A percentile compares a stretch with the other conserved stretches of the same genome.
phyloP scores from a whole-genome alignment of 2,329 filamentous ascomycete species.

The Coniochaeta sp. region DNA sequence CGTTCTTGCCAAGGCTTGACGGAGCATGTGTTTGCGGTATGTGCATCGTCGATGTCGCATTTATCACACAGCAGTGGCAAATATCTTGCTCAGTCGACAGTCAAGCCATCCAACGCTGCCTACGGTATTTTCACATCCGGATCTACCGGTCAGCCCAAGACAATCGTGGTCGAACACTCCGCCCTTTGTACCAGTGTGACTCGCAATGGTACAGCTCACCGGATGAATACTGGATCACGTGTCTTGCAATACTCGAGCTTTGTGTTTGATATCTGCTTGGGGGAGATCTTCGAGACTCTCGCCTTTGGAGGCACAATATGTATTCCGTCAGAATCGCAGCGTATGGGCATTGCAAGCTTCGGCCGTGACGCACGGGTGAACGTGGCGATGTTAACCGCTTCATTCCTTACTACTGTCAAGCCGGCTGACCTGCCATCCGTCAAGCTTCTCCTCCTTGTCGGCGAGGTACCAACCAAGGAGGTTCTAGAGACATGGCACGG shows the following conservation, averaged over 20 bases:
- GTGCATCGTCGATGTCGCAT: too few relatives aligned
- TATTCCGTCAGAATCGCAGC: conserved; percentile 6
- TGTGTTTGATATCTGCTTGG: conserved; percentile 6
- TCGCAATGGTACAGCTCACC: conserved; percentile 2
- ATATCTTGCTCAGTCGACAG: too few relatives aligned
- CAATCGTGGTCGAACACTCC: conserved; percentile 8
- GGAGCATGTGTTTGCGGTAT: too few relatives aligned
- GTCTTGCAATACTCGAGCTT: conserved; percentile 7
- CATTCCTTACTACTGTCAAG: background rate
- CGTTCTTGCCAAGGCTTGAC: too few relatives aligned
- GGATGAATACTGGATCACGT: background rate
- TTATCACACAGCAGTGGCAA: too few relatives aligned
- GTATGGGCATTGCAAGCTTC: conserved; percentile 2
- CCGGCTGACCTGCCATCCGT: conserved; percentile 6
- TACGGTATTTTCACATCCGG: conserved; percentile 44
- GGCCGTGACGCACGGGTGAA: background rate
- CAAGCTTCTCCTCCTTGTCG: conserved; percentile 20
- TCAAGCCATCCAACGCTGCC: conserved; percentile 5
- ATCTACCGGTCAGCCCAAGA: conserved; percentile 38
- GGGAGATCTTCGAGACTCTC: conserved; percentile 7
- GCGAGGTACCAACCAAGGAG: conserved; percentile 41
- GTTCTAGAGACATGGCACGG: conserved; percentile 37
- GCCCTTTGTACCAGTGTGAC: conserved; percentile 4
- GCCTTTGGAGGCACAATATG: conserved; percentile 6
- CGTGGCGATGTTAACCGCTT: background rate